Evolutionary conservation across 169 alveolate species (phyloP).

Genomic region (Plasmodium blacklocki): DNA sequence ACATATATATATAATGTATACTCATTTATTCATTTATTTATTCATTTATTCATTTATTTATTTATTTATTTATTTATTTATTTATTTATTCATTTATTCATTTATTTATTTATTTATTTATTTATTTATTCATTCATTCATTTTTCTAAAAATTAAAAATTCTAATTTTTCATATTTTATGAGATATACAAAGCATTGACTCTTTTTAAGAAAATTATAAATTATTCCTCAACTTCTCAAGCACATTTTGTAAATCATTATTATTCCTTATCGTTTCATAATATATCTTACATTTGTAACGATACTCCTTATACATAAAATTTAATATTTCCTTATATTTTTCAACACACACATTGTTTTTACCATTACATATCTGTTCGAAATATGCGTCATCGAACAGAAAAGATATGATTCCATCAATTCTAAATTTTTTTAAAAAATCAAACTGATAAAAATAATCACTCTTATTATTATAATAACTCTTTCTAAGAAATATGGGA

Average conservation of each 20-base stretch:
- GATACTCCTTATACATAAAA: slow-evolving; percentile 21
- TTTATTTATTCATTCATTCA: too few species aligned
- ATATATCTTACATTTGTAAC: slow-evolving; percentile 23
- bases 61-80: too few species aligned
- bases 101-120: too few species aligned
- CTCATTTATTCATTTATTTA: too few species aligned
- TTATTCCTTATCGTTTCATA: slow-evolving; percentile 10
- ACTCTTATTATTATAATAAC: slow-evolving; percentile 11
- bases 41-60: too few species aligned
- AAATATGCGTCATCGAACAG: slow-evolving; percentile 22
- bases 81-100: too few species aligned
- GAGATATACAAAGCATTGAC: too few species aligned
- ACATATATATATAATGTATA: too few species aligned
- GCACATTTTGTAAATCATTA: slow-evolving; percentile 5
- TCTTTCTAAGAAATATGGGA: slow-evolving; percentile 37
- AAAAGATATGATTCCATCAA: slow-evolving; percentile 38
- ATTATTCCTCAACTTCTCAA: not conserved
- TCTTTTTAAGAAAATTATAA: too few species aligned
- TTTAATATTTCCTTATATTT: slow-evolving; percentile 20
- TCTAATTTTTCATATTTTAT: too few species aligned
- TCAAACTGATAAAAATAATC: slow-evolving; percentile 60
- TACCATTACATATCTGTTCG: not conserved
- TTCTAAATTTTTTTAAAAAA: slow-evolving; percentile 37
- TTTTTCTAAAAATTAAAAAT: too few species aligned
- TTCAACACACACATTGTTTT: slow-evolving; percentile 4